Conservation (phyloP, 352 stramenopile species). For the Poterioochromonas sp. region DNA sequence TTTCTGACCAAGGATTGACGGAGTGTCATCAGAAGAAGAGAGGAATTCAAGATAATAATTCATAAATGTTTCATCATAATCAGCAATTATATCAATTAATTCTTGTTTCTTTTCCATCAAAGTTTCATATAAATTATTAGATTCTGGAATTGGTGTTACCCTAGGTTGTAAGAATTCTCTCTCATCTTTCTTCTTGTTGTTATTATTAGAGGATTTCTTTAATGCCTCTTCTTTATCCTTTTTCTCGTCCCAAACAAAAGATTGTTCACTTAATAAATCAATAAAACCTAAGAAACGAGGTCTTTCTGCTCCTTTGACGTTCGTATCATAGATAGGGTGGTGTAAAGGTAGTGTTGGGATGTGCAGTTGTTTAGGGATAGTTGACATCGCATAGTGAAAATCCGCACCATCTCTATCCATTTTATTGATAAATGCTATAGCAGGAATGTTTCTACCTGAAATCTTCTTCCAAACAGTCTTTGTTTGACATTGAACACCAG, state of each 20-base stretch:
- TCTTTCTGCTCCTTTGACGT: not conserved
- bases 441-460: constrained; percentile 52
- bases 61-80: constrained; percentile 52
- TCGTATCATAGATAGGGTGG: constrained; percentile 68
- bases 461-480: constrained; percentile 76
- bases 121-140: not conserved
- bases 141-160: too few relatives aligned
- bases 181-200: not conserved
- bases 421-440: constrained; percentile 77
- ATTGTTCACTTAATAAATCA: constrained; percentile 51
- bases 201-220: too few relatives aligned
- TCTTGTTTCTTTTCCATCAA: not conserved
- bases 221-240: too few relatives aligned
- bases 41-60: constrained; percentile 54
- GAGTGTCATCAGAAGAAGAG: constrained; percentile 33
- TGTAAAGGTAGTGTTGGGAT: constrained; percentile 48
- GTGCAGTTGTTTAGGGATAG: constrained; percentile 39
- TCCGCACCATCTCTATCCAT: constrained; percentile 67
- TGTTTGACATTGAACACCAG: constrained; percentile 84
- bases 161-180: constrained; percentile 44
- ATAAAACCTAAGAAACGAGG: constrained; percentile 65
- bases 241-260: not conserved
- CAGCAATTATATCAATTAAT: constrained; percentile 41
- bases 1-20: constrained; percentile 9
- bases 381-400: constrained; percentile 51